Evolutionary conservation across 768 basidiomycete genomes (phyloP).

Genomic region (Trametopsis cervina): DNA sequence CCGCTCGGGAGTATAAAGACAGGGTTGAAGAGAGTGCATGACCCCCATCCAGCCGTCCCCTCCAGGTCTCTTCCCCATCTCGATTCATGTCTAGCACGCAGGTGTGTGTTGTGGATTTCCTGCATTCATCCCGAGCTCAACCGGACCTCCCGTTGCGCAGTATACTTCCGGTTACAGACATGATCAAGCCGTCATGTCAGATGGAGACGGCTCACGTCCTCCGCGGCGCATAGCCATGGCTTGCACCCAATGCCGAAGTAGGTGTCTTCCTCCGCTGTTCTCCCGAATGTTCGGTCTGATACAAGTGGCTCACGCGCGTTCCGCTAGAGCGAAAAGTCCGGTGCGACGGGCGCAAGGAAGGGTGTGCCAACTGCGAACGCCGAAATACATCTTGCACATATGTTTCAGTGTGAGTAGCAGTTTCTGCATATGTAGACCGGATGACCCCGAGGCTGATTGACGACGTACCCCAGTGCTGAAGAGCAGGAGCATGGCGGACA

Average conservation of each 20-base stretch:
- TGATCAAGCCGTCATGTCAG: background rate
- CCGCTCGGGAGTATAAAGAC: too few species aligned
- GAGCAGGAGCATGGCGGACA: background rate
- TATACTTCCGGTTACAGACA: background rate
- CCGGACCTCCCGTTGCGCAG: background rate
- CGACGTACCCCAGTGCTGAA: conserved; percentile 1
- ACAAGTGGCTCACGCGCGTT: background rate
- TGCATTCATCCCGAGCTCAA: background rate
- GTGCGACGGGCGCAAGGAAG: conserved; percentile 12
- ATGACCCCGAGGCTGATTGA: background rate
- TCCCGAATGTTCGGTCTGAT: background rate
- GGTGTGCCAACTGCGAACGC: conserved; percentile 13
- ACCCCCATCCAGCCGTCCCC: too few species aligned
- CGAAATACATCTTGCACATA: conserved; percentile 10
- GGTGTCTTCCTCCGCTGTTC: background rate
- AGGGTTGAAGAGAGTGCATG: too few species aligned
- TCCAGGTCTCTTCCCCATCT: background rate
- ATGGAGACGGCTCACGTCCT: background rate
- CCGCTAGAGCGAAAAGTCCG: conserved; percentile 13
- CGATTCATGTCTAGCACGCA: background rate
- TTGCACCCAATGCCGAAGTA: conserved; percentile 13
- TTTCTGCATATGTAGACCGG: background rate
- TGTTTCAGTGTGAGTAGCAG: conserved; percentile 12
- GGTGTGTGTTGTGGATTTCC: background rate
- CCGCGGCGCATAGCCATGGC: conserved; percentile 14